phyloP scores from a whole-genome alignment of 169 alveolate species.

The Cryptosporidium parvum region DNA sequence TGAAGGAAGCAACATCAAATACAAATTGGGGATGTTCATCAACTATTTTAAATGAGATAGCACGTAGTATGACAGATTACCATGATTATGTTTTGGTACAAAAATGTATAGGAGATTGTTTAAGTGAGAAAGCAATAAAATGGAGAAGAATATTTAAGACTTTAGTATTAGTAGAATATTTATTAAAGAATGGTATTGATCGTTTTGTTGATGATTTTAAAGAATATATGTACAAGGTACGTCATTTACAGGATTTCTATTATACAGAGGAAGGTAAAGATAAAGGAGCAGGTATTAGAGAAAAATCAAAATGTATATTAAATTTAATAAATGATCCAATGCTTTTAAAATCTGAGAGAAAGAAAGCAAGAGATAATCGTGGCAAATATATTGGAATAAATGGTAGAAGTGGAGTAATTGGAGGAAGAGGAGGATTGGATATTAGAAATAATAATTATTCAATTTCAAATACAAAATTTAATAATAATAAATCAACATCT shows the following conservation, averaged over 20 bases:
- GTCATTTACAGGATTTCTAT: conserved; percentile 82
- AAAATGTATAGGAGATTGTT: conserved; percentile 83
- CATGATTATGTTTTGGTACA: conserved; percentile 83
- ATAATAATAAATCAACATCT: not conserved
- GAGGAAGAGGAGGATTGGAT: not conserved
- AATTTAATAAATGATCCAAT: conserved; percentile 80
- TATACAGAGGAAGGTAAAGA: conserved; percentile 85
- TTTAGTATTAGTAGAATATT: conserved; percentile 80
- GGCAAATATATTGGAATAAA: conserved; percentile 82
- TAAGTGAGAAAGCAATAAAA: conserved; percentile 82
- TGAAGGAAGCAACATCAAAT: conserved; percentile 85
- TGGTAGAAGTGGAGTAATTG: conserved; percentile 37
- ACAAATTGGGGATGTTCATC: conserved; percentile 88
- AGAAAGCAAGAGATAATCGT: conserved; percentile 81
- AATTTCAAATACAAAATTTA: not conserved
- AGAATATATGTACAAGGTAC: conserved; percentile 82
- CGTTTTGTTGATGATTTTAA: conserved; percentile 82
- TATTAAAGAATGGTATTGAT: conserved; percentile 85
- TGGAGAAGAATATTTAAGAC: conserved; percentile 87
- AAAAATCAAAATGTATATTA: conserved; percentile 78
- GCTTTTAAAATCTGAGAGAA: conserved; percentile 82
- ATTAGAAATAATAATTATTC: not conserved
- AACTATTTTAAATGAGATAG: conserved; percentile 83
- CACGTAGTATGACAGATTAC: conserved; percentile 85
- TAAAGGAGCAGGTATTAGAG: conserved; percentile 86